A percentile compares a stretch with the other conserved stretches of the same genome.
Evolutionary conservation across 164 flowering plant genomes (phyloP).

Genomic region (Echeveria elegans): DNA sequence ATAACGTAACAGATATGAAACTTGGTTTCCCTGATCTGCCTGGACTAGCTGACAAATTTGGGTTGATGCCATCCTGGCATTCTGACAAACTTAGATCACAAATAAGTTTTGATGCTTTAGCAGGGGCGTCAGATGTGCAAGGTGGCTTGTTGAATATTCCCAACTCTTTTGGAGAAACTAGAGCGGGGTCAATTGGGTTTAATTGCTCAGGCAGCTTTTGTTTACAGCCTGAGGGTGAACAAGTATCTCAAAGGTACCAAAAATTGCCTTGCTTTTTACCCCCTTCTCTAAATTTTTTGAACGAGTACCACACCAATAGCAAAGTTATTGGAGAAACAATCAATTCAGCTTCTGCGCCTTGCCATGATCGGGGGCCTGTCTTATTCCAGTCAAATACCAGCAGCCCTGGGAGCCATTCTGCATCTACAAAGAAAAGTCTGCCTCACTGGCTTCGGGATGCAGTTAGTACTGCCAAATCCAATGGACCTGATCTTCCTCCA

Average conservation of each 20-base stretch:
- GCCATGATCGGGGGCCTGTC: slow-evolving; percentile 19
- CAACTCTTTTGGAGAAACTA: slow-evolving; percentile 33
- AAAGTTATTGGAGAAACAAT: slow-evolving; percentile 24
- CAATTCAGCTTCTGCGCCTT: slow-evolving; percentile 19
- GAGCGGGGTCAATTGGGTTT: slow-evolving; percentile 33
- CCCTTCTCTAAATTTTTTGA: slow-evolving; percentile 28
- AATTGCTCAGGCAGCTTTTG: slow-evolving; percentile 27
- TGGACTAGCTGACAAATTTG: slow-evolving; percentile 25
- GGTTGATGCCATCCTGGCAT: slow-evolving; percentile 40
- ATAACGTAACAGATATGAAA: slow-evolving; percentile 79
- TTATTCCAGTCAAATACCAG: slow-evolving; percentile 23
- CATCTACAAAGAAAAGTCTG: slow-evolving; percentile 42
- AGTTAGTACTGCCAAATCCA: slow-evolving; percentile 42
- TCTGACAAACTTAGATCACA: slow-evolving; percentile 34
- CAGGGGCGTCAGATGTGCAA: slow-evolving; percentile 36
- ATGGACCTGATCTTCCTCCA: slow-evolving; percentile 66
- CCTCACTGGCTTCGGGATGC: slow-evolving; percentile 99
- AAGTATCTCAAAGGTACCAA: slow-evolving; percentile 22
- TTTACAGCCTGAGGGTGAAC: slow-evolving; percentile 32
- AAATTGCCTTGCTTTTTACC: slow-evolving; percentile 48
- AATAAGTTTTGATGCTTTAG: slow-evolving; percentile 30
- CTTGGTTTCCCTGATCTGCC: slow-evolving; percentile 52
- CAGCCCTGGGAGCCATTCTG: slow-evolving; percentile 30
- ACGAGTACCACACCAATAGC: slow-evolving; percentile 21
- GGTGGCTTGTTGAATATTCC: slow-evolving; percentile 31